A percentile compares a stretch with the other conserved stretches of the same genome.
phyloP scores from a whole-genome alignment of 2,329 filamentous ascomycete genomes.

The Penicillium sp. region DNA sequence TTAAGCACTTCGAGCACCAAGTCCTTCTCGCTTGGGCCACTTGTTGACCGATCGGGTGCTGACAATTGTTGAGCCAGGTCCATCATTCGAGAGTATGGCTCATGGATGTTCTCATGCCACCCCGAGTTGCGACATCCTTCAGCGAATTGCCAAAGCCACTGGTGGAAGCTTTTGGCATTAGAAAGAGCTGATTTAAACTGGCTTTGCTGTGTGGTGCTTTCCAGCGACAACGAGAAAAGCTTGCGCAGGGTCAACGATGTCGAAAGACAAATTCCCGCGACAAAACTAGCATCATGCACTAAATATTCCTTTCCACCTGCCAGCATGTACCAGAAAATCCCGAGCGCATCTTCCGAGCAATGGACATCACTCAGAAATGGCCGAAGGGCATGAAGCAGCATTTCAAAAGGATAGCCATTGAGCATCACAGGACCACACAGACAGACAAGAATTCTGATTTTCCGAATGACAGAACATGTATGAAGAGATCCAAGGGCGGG shows the following conservation, averaged over 20 bases:
- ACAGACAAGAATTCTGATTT: conserved; percentile 73
- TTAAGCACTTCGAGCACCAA: conserved; percentile 73
- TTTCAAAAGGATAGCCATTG: conserved; percentile 77
- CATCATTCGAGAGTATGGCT: conserved; percentile 63
- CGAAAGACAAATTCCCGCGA: conserved; percentile 74
- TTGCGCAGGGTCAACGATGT: conserved; percentile 71
- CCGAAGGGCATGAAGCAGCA: conserved; percentile 75
- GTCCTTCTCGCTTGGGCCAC: conserved; percentile 68
- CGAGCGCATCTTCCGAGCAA: conserved; percentile 85
- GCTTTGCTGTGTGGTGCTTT: conserved; percentile 77
- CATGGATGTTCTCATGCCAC: conserved; percentile 47
- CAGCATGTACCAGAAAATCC: conserved; percentile 79
- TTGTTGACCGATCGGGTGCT: conserved; percentile 63
- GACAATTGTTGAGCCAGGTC: conserved; percentile 63
- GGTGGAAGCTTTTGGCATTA: conserved; percentile 69
- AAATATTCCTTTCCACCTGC: conserved; percentile 63
- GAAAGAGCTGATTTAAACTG: conserved; percentile 72
- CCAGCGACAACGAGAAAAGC: conserved; percentile 68
- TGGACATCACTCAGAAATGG: conserved; percentile 75
- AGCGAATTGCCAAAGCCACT: conserved; percentile 71
- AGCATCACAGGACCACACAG: conserved; percentile 69
- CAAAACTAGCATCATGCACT: conserved; percentile 62
- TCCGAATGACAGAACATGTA: conserved; percentile 78
- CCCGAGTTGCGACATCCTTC: conserved; percentile 54
- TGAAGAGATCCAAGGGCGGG: conserved; percentile 79